Conservation (phyloP, 129 eudicot species). For the Chrysanthemum makinoi region DNA sequence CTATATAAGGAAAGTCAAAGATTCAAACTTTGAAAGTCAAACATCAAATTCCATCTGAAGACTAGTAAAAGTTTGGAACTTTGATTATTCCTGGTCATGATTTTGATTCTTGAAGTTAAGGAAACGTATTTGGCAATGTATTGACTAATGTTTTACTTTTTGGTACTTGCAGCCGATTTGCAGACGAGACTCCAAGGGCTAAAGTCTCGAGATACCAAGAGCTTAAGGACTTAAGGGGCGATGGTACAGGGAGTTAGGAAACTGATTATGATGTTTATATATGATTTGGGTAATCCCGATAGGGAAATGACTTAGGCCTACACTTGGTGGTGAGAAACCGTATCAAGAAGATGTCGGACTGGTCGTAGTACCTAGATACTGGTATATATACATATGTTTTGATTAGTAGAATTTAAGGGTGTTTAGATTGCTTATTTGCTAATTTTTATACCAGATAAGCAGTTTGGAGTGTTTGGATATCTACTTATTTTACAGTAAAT, state of each 20-base stretch:
- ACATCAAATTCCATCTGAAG: conserved; percentile 10
- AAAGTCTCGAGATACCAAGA: conserved; percentile 71
- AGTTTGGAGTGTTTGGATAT: no score
- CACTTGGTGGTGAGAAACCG: conserved; percentile 74
- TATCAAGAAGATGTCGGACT: conserved; percentile 93
- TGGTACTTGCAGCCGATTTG: conserved; percentile 69
- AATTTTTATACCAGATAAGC: no score
- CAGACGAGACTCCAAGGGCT: conserved; percentile 87
- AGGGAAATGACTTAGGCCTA: conserved; percentile 76
- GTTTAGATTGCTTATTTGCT: no score
- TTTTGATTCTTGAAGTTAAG: conserved; percentile 16
- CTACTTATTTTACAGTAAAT: no score
- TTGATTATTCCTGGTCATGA: conserved; percentile 25
- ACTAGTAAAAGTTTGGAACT: background rate
- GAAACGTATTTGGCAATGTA: no score
- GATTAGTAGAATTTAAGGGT: background rate
- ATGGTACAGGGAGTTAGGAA: conserved; percentile 78
- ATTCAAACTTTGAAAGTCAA: conserved; percentile 32
- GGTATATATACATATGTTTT: conserved; percentile 37
- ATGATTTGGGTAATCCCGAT: conserved; percentile 93
- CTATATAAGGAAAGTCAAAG: conserved; percentile 18
- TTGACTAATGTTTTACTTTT: background rate
- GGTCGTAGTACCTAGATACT: conserved; percentile 79
- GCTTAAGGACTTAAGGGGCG: conserved; percentile 77
- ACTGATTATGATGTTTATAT: conserved; percentile 76